A percentile compares a stretch with the other conserved stretches of the same genome.
These are phyloP conservation scores for Arxiozyma telluris DNA, from an alignment of 1,139 yeast genomes.

Conservation along the genomic window DNA sequence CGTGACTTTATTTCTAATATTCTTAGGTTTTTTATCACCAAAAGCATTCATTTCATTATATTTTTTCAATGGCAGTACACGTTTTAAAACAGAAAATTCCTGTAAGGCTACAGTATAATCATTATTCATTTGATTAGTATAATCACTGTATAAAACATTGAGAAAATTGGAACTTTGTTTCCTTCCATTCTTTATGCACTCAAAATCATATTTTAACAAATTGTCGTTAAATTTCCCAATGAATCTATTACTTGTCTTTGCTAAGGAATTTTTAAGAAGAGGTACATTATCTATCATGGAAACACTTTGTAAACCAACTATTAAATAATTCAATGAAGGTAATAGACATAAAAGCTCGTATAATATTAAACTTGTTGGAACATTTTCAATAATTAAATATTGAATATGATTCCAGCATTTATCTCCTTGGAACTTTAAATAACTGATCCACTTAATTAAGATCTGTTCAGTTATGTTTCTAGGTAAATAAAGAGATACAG, in stretches of 20 bases:
- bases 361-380: constrained; percentile 9
- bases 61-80: neutral
- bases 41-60: neutral
- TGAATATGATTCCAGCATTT: constrained; percentile 8
- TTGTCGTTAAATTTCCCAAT: neutral
- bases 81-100: neutral
- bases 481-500: neutral
- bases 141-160: neutral
- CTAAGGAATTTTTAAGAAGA: neutral
- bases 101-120: neutral
- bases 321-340: constrained; percentile 8
- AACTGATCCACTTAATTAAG: constrained; percentile 9
- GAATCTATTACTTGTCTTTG: neutral
- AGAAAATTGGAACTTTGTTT: too few relatives aligned
- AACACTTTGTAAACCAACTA: neutral
- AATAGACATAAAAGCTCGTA: constrained; percentile 7
- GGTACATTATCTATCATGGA: neutral
- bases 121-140: too few relatives aligned
- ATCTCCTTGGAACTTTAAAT: constrained; percentile 3
- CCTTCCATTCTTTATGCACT: too few relatives aligned
- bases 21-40: neutral
- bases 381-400: constrained; percentile 7
- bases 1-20: too few relatives aligned
- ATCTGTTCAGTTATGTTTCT: neutral
- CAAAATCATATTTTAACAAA: too few relatives aligned